These are phyloP conservation scores for Radiomyces spectabilis DNA, from an alignment of 192 early-diverging fungal genomes.

Conservation along the genomic window DNA sequence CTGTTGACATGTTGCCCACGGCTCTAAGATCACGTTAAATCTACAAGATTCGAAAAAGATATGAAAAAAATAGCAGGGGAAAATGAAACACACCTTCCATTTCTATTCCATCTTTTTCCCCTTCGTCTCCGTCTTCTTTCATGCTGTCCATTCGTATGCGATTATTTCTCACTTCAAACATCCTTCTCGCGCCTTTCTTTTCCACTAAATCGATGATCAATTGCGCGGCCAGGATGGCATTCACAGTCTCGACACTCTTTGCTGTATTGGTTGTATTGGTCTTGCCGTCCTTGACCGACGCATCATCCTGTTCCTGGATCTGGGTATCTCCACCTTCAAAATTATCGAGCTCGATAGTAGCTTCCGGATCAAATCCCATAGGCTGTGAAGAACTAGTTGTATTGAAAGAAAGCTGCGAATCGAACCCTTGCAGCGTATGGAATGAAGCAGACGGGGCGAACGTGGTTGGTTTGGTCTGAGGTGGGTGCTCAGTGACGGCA, in stretches of 20 bases:
- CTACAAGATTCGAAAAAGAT: background rate
- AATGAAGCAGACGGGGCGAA: background rate
- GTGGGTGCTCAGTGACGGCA: no score
- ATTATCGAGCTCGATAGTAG: constrained; percentile 16
- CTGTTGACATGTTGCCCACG: constrained; percentile 12
- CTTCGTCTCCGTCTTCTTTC: background rate
- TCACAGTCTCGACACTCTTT: background rate
- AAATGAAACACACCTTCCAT: background rate
- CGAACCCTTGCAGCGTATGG: background rate
- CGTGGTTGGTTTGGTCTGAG: background rate
- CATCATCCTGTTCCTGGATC: constrained; percentile 2
- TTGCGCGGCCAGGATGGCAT: constrained; percentile 7
- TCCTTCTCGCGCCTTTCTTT: constrained; percentile 12
- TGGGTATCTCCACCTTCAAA: background rate
- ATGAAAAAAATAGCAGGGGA: background rate
- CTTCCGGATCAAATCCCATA: constrained; percentile 13
- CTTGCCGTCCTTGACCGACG: background rate
- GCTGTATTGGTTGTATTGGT: background rate
- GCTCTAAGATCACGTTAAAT: background rate
- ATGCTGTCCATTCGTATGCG: constrained; percentile 6
- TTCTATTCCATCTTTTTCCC: background rate
- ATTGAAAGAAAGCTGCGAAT: no score
- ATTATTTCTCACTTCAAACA: constrained; percentile 15
- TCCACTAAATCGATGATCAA: constrained; percentile 18
- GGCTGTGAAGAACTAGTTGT: constrained; percentile 6